These are phyloP conservation scores for Starmerella stigmatis DNA, from an alignment of 805 yeast genomes.

Conservation along the genomic window DNA sequence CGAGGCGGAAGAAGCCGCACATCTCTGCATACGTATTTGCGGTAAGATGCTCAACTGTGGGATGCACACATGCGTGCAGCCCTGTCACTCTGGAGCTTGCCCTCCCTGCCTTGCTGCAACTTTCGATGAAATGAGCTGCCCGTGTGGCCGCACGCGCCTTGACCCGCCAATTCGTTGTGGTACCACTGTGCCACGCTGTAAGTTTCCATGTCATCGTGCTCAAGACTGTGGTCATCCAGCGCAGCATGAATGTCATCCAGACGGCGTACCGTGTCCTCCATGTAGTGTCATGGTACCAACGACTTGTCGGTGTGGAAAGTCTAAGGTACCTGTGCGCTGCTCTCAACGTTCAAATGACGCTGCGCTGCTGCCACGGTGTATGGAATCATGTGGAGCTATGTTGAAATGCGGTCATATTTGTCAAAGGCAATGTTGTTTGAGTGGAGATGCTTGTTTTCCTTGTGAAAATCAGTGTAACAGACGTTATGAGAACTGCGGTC, in stretches of 20 bases:
- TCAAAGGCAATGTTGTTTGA: constrained; percentile 8
- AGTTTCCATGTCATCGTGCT: constrained; percentile 22
- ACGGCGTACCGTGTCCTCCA: constrained; percentile 17
- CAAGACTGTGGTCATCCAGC: constrained; percentile 29
- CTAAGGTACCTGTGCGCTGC: constrained; percentile 1
- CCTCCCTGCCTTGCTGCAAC: constrained; percentile 27
- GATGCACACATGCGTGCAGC: constrained; percentile 24
- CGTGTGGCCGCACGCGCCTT: constrained; percentile 28
- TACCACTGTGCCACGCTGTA: constrained; percentile 26
- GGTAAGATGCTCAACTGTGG: constrained; percentile 27
- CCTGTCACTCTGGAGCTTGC: constrained; percentile 31
- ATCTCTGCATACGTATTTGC: constrained; percentile 26
- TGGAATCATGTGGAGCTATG: neutral
- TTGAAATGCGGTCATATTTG: constrained; percentile 18
- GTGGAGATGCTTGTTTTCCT: constrained; percentile 8
- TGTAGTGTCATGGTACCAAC: constrained; percentile 35
- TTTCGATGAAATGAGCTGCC: constrained; percentile 27
- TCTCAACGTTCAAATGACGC: neutral
- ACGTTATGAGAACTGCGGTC: constrained; percentile 8
- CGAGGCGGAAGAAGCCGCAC: constrained; percentile 24
- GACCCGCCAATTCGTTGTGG: constrained; percentile 32
- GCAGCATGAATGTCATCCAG: constrained; percentile 23
- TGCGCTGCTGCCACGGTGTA: neutral
- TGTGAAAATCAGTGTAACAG: constrained; percentile 8
- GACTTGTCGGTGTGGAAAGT: constrained; percentile 52